Base-by-base conservation (phyloP, 768 basidiomycete genomes). In the Boletus eberwhitei region DNA sequence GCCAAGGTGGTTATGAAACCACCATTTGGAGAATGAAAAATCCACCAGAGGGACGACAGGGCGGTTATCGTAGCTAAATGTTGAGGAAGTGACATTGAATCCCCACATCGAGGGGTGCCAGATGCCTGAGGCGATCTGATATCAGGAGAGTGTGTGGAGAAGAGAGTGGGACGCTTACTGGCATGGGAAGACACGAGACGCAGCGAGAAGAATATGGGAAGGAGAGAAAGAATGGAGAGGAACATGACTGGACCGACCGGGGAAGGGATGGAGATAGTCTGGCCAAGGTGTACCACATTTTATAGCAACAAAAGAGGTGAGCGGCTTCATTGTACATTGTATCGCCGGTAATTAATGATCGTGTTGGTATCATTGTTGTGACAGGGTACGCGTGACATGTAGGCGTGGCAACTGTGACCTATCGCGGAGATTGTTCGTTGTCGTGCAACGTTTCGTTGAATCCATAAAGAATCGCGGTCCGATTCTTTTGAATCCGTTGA, bases 1-100 rank as follows among this genome's bases (percentile, higher is more conserved):
- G 53, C 67, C 71, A 44, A 86, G 78, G 64, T 86, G 84, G 48
- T 72, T 72, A 61, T 87, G 84, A 68, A 86, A 85, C 86, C 85
- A 82, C 76, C 24, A 26, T 26, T 26, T 26, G 24, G 24, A 6
- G 24, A 26, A 26, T 6, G 24, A 26, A 6, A 26, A 26, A 26
- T 26, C 5, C 24, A 26, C 39, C 26, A 78, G 71, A 3, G 79
- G 77, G 0, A 62, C 57, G 7, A 75, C 83, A 24, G 87, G 85
- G 2, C 86, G 80, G 65, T 87, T 87, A 62, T 87, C 86, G 66
- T 85, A 84, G 5, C 71, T 41, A 47, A 77, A 85, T 1, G 80
- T 79, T 36, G 44, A 54, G 11, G 9, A 26, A 1, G 84, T 85
- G n/a, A 85, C 84, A 51, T 87, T 86, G 74, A 83, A 87, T 1